phyloP scores from a whole-genome alignment of 306 rosid species.

The Luffa aegyptiaca region DNA sequence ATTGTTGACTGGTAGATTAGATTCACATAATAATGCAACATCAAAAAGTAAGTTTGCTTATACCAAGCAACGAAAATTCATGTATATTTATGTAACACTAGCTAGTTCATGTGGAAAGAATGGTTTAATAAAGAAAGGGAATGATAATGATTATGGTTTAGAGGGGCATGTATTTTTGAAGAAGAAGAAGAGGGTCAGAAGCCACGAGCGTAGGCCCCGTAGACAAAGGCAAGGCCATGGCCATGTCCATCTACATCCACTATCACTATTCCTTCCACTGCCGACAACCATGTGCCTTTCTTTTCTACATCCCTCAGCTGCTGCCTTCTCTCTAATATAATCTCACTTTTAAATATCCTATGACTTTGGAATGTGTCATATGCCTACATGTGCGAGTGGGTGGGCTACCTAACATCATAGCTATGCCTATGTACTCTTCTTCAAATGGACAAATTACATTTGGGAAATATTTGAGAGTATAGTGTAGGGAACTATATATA shows the following conservation, averaged over 20 bases:
- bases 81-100: too few relatives aligned
- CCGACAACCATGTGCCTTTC: slow-evolving; percentile 4
- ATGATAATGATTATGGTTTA: background rate
- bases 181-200: background rate
- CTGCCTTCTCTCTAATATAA: background rate
- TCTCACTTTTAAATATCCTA: background rate
- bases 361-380: slow-evolving; percentile 4
- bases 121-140: too few relatives aligned
- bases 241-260: background rate
- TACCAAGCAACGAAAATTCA: too few relatives aligned
- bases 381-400: background rate
- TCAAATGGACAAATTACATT: background rate
- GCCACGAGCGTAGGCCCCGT: slow-evolving; percentile 9
- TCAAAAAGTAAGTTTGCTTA: too few relatives aligned
- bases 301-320: background rate
- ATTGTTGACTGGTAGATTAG: background rate
- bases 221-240: background rate
- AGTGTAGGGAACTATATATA: background rate
- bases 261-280: background rate
- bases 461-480: background rate
- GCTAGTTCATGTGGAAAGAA: too few relatives aligned
- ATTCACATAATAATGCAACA: too few relatives aligned
- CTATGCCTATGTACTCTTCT: background rate
- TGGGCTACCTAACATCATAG: background rate
- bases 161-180: background rate